phyloP scores from a whole-genome alignment of 2,329 filamentous ascomycete species.

The Sordariomycetes sp. region DNA sequence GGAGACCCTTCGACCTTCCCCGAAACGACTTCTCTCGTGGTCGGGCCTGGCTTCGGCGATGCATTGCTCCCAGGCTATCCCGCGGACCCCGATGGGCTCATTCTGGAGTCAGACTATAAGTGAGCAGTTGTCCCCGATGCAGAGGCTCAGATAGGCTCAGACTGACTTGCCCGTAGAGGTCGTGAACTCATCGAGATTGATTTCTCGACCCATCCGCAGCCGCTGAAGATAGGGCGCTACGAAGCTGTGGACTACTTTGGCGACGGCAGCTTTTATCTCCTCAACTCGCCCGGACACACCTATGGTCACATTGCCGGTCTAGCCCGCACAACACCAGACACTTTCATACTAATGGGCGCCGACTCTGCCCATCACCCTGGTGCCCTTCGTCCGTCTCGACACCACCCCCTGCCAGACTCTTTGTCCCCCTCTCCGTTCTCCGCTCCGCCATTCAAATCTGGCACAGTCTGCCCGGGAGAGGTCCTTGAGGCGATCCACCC shows the following conservation, averaged over 20 bases:
- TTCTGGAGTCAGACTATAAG: too few relatives aligned
- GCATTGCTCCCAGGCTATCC: too few relatives aligned
- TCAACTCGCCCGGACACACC: conserved; percentile 30
- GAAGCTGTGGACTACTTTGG: conserved; percentile 30
- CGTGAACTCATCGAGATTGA: too few relatives aligned
- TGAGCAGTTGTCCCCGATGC: too few relatives aligned
- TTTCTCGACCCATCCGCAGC: too few relatives aligned
- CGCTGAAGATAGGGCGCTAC: conserved; percentile 24
- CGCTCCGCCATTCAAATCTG: not conserved
- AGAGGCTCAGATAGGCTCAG: too few relatives aligned
- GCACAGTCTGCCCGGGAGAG: not conserved
- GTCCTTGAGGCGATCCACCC: not conserved
- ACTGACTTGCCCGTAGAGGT: too few relatives aligned
- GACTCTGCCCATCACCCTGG: conserved; percentile 31
- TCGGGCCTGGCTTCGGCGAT: too few relatives aligned
- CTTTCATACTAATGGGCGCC: conserved; percentile 31
- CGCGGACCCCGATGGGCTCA: too few relatives aligned
- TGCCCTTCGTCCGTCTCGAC: conserved; percentile 22
- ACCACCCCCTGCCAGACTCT: conserved; percentile 19
- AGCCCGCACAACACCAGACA: conserved; percentile 25
- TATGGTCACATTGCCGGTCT: conserved; percentile 31
- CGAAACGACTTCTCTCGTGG: too few relatives aligned
- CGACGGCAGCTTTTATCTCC: conserved; percentile 29
- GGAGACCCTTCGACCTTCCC: too few relatives aligned
- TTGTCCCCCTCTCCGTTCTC: conserved; percentile 11